Conservation (phyloP, 2,329 filamentous ascomycete species). For the Fusarium mangiferae region DNA sequence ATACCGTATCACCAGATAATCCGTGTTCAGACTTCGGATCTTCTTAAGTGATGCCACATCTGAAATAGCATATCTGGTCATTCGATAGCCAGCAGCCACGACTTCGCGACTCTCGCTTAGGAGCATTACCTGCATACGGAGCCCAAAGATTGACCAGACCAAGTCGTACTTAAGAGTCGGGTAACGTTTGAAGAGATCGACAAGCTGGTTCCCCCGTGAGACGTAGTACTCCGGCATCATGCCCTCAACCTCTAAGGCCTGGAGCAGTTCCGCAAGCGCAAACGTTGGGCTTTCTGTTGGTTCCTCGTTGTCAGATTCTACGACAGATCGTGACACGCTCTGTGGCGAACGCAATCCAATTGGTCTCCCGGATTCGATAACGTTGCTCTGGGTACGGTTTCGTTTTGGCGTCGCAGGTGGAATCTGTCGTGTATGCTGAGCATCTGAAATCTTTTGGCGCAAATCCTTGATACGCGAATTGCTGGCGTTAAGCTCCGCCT, state of each 20-base stretch:
- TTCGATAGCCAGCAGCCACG: slow-evolving; percentile 91
- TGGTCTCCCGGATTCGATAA: slow-evolving; percentile 56
- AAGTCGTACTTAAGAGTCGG: slow-evolving; percentile 96
- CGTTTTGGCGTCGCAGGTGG: slow-evolving; percentile 64
- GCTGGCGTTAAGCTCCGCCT: slow-evolving; percentile 90
- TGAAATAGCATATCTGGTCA: slow-evolving; percentile 93
- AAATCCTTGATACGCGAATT: slow-evolving; percentile 76
- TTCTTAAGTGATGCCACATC: slow-evolving; percentile 89
- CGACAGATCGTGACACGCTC: slow-evolving; percentile 64
- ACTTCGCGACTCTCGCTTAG: slow-evolving; percentile 96
- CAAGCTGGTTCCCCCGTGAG: slow-evolving; percentile 87
- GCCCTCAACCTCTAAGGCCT: slow-evolving; percentile 86
- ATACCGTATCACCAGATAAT: slow-evolving; percentile 83
- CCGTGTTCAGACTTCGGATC: slow-evolving; percentile 88
- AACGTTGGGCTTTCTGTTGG: slow-evolving; percentile 89
- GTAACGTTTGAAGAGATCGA: slow-evolving; percentile 95
- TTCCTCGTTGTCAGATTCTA: slow-evolving; percentile 73
- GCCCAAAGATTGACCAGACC: slow-evolving; percentile 93
- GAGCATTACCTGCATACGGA: slow-evolving; percentile 94
- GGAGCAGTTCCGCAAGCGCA: slow-evolving; percentile 87
- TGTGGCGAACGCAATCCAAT: slow-evolving; percentile 66
- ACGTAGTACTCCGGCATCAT: slow-evolving; percentile 97
- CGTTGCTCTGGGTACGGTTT: slow-evolving; percentile 58
- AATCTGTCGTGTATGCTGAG: slow-evolving; percentile 61
- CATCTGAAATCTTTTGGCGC: slow-evolving; percentile 68